These are phyloP conservation scores for Ogataea pini DNA, from an alignment of 805 yeast species.

Conservation along the genomic window DNA sequence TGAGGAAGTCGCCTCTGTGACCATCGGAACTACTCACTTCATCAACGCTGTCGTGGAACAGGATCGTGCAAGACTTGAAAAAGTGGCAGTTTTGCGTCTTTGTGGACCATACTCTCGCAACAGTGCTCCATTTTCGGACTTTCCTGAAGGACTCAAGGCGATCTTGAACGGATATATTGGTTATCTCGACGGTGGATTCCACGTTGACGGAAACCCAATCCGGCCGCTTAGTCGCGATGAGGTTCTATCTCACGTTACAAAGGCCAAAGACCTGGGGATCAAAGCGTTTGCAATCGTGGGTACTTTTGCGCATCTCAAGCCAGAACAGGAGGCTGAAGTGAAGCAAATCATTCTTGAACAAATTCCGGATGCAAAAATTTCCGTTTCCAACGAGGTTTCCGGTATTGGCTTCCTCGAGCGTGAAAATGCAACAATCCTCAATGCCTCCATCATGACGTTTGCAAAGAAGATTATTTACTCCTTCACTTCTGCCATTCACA, in stretches of 20 bases:
- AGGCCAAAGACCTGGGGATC: constrained; percentile 37
- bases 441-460: constrained; percentile 45
- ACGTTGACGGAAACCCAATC: constrained; percentile 45
- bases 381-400: constrained; percentile 42
- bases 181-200: constrained; percentile 42
- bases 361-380: constrained; percentile 38
- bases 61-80: constrained; percentile 42
- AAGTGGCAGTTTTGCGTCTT: constrained; percentile 47
- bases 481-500: constrained; percentile 40
- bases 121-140: constrained; percentile 45
- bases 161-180: constrained; percentile 40
- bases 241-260: constrained; percentile 16
- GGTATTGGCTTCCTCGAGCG: constrained; percentile 48
- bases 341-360: constrained; percentile 35
- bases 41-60: constrained; percentile 52
- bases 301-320: constrained; percentile 42
- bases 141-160: constrained; percentile 40
- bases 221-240: constrained; percentile 33
- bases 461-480: constrained; percentile 43
- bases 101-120: constrained; percentile 44
- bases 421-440: constrained; percentile 49
- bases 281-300: constrained; percentile 43
- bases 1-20: constrained; percentile 42
- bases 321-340: constrained; percentile 40
- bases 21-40: constrained; percentile 54